Evolutionary conservation across 768 basidiomycete species (phyloP).

Genomic region (Naganishia onofrii): DNA sequence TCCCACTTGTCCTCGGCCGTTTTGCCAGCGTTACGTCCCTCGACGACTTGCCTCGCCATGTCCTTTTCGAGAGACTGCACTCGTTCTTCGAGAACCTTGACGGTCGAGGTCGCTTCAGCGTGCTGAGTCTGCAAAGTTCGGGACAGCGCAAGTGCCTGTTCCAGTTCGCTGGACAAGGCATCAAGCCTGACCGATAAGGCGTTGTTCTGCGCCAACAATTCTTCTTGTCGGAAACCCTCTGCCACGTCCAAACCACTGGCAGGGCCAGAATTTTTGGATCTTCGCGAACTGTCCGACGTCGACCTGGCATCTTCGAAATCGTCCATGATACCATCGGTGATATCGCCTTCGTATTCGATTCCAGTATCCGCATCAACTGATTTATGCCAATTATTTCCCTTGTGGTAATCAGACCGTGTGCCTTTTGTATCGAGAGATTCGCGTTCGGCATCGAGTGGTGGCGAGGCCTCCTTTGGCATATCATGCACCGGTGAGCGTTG

Average conservation of each 20-base stretch:
- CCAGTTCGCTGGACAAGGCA: slow-evolving; percentile 67
- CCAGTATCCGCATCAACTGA: slow-evolving; percentile 6
- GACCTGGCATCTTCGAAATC: slow-evolving; percentile 25
- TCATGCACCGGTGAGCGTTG: slow-evolving; percentile 57
- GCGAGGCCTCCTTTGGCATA: slow-evolving; percentile 3
- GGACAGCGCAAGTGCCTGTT: slow-evolving; percentile 70
- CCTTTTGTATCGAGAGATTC: slow-evolving; percentile 31
- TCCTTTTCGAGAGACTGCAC: slow-evolving; percentile 47
- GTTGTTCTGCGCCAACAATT: slow-evolving; percentile 52
- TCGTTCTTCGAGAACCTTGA: slow-evolving; percentile 45
- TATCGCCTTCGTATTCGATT: slow-evolving; percentile 28
- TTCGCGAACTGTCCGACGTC: slow-evolving; percentile 4
- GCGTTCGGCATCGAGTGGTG: slow-evolving; percentile 45
- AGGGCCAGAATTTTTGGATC: not conserved
- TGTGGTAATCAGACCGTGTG: not conserved
- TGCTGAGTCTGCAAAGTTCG: slow-evolving; percentile 74
- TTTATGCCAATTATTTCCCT: slow-evolving; percentile 5
- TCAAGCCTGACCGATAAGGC: slow-evolving; percentile 66
- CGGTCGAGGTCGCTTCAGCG: slow-evolving; percentile 62
- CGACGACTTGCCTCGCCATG: slow-evolving; percentile 41
- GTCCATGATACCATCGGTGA: slow-evolving; percentile 24
- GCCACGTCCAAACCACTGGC: not conserved
- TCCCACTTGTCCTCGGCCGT: slow-evolving; percentile 53
- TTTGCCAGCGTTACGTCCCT: slow-evolving; percentile 42
- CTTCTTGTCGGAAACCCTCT: slow-evolving; percentile 30